Base-by-base conservation (phyloP, 2,329 filamentous ascomycete species). In the Xylaria multiplex region DNA sequence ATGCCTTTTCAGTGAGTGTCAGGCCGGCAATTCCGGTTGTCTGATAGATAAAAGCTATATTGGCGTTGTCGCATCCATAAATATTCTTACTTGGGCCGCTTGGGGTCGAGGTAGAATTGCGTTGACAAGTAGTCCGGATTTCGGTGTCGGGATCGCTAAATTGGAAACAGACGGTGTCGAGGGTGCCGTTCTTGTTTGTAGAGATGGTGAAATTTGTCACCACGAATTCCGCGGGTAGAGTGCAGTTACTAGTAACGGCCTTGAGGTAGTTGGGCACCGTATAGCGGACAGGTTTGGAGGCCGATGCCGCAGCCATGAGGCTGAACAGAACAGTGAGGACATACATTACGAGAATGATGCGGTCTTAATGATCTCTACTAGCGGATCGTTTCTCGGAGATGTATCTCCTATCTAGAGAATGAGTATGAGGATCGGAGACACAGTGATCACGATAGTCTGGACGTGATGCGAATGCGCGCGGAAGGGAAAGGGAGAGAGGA, bases 21-120 rank as follows among this genome's bases (percentile, higher is more conserved):
- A 77, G 55, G 9, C 73, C 74, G 24, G 64, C 68, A 11, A 71
- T 63, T 14, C 69, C 69, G n/a, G 70, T 72, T 16, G 72, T 73
- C 62, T 76, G 72, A 46, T 75, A 77, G 56, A 77, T 74, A 64
- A 77, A 77, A 57, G 68, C 55, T 32, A 77, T 69, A 32, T 66
- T 69, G 37, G 54, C 42, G 54, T 76, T 65, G 45, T 73, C 71
- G 56, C 76, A 77, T 22, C 62, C 67, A 59, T 72, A 77, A 59
- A 64, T 70, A 62, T 75, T 72, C 22, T 69, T 63, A 19, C 68
- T 67, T 13, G 62, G 62, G 35, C 68, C 65, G 14, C 49, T 72
- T 30, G 71, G 46, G 48, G 64, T 72, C 42, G 75, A 76, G 35
- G 72, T 70, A 24, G 72, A 70, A 65, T 76, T 75, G 16, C 63